Percentiles rank a stretch among this genome's conserved stretches.
phyloP scores from a whole-genome alignment of 352 stramenopile species.

The Pythium chondricola region DNA sequence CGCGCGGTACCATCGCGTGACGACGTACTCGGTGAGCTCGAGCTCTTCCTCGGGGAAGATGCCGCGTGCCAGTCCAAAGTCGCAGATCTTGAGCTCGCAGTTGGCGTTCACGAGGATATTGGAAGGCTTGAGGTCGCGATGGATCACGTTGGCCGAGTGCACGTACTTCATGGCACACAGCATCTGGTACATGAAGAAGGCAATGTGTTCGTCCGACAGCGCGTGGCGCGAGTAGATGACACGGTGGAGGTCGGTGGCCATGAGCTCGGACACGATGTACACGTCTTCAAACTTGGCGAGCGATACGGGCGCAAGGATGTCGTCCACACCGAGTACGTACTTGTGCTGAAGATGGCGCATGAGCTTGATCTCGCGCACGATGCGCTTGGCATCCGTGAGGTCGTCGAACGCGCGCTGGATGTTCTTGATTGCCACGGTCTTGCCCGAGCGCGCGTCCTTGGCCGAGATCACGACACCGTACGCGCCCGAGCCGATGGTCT shows the following conservation, averaged over 20 bases:
- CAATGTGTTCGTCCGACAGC: slow-evolving; percentile 80
- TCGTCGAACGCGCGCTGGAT: slow-evolving; percentile 94
- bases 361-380: slow-evolving; percentile 95
- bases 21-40: slow-evolving; percentile 78
- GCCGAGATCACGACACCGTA: slow-evolving; percentile 89
- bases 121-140: slow-evolving; percentile 96
- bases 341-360: slow-evolving; percentile 90
- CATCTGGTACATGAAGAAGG: slow-evolving; percentile 91
- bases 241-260: slow-evolving; percentile 87
- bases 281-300: slow-evolving; percentile 80
- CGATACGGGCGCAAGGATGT: slow-evolving; percentile 62
- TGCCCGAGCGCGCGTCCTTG: slow-evolving; percentile 32
- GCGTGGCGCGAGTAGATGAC: slow-evolving; percentile 88
- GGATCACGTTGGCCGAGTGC: slow-evolving; percentile 91
- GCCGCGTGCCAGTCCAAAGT: slow-evolving; percentile 80
- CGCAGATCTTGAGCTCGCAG: slow-evolving; percentile 87
- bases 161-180: slow-evolving; percentile 91
- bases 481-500: slow-evolving; percentile 85
- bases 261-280: slow-evolving; percentile 89
- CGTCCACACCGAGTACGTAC: slow-evolving; percentile 79
- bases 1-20: slow-evolving; percentile 66
- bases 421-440: slow-evolving; percentile 90
- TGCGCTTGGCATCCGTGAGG: slow-evolving; percentile 98
- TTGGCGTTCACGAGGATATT: slow-evolving; percentile 96
- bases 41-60: slow-evolving; percentile 73